Percentiles rank a stretch among this genome's conserved stretches.
phyloP scores from a whole-genome alignment of 495 filamentous ascomycete genomes.

The Aspergillus ellipticus region DNA sequence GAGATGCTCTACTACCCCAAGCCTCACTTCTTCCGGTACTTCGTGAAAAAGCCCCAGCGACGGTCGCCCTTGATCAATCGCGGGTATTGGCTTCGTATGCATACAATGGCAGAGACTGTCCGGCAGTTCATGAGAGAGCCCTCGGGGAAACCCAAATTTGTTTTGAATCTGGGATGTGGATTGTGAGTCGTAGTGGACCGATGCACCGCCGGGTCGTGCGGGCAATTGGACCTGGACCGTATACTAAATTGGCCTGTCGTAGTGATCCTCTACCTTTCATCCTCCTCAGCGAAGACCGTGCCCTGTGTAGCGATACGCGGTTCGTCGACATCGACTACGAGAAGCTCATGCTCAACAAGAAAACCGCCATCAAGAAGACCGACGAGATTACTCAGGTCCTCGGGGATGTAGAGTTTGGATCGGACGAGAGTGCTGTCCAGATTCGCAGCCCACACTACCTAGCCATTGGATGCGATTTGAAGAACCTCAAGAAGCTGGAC shows the following conservation, averaged over 20 bases:
- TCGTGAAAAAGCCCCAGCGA: slow-evolving; percentile 78
- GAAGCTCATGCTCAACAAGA: slow-evolving; percentile 73
- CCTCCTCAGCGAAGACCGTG: slow-evolving; percentile 61
- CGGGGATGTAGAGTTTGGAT: slow-evolving; percentile 42
- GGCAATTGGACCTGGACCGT: slow-evolving; percentile 5
- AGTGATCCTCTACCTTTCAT: slow-evolving; percentile 93
- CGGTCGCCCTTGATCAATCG: slow-evolving; percentile 82
- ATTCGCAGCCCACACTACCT: slow-evolving; percentile 68
- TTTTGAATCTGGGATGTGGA: slow-evolving; percentile 87
- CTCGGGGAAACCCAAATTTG: slow-evolving; percentile 60
- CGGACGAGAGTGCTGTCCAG: slow-evolving; percentile 41
- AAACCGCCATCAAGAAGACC: slow-evolving; percentile 57
- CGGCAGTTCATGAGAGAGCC: slow-evolving; percentile 62
- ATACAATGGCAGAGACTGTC: slow-evolving; percentile 70
- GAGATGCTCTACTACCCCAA: slow-evolving; percentile 77
- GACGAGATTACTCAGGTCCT: slow-evolving; percentile 53
- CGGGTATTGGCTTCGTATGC: slow-evolving; percentile 83
- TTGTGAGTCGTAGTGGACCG: slow-evolving; percentile 62
- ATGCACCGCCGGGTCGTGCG: neutral
- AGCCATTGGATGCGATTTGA: slow-evolving; percentile 79
- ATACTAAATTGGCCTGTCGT: slow-evolving; percentile 27
- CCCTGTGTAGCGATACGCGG: slow-evolving; percentile 49
- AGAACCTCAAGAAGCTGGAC: slow-evolving; percentile 57
- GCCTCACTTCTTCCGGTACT: slow-evolving; percentile 79
- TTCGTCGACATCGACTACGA: slow-evolving; percentile 90